Conservation (phyloP, 2,329 filamentous ascomycete species). For the Aphanocladium album region DNA sequence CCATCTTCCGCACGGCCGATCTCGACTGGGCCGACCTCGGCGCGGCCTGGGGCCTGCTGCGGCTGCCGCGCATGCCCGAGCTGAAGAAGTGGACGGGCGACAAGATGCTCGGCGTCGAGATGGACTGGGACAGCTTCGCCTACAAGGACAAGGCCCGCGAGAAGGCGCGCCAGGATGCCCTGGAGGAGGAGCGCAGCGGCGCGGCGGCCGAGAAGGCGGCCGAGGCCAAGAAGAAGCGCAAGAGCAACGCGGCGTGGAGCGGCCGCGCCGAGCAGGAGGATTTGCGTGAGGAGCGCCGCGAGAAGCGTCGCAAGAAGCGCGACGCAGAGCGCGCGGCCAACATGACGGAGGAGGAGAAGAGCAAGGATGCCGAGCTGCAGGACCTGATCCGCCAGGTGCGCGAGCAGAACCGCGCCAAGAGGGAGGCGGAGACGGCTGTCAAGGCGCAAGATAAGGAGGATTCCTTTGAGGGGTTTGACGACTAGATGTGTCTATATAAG, state of each 20-base stretch:
- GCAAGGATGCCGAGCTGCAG: slow-evolving; percentile 57
- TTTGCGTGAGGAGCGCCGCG: slow-evolving; percentile 54
- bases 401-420: slow-evolving; percentile 46
- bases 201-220: slow-evolving; percentile 34
- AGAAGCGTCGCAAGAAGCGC: slow-evolving; percentile 58
- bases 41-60: slow-evolving; percentile 78
- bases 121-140: slow-evolving; percentile 63
- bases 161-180: slow-evolving; percentile 53
- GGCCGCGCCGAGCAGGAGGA: slow-evolving; percentile 63
- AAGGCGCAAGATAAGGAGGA: slow-evolving; percentile 32
- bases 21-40: slow-evolving; percentile 82
- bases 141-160: slow-evolving; percentile 72
- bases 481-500: slow-evolving; percentile 24
- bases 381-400: slow-evolving; percentile 61
- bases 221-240: slow-evolving; percentile 50
- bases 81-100: slow-evolving; percentile 68
- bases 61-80: slow-evolving; percentile 92
- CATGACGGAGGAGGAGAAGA: slow-evolving; percentile 67
- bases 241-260: slow-evolving; percentile 68
- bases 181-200: slow-evolving; percentile 43
- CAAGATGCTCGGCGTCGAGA: slow-evolving; percentile 53
- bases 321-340: slow-evolving; percentile 58
- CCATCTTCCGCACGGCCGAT: slow-evolving; percentile 80
- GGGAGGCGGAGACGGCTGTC: slow-evolving; percentile 17
- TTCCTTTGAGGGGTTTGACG: slow-evolving; percentile 57